These are phyloP conservation scores for Metschnikowia picachoensis DNA, from an alignment of 805 yeast species.

Conservation along the genomic window DNA sequence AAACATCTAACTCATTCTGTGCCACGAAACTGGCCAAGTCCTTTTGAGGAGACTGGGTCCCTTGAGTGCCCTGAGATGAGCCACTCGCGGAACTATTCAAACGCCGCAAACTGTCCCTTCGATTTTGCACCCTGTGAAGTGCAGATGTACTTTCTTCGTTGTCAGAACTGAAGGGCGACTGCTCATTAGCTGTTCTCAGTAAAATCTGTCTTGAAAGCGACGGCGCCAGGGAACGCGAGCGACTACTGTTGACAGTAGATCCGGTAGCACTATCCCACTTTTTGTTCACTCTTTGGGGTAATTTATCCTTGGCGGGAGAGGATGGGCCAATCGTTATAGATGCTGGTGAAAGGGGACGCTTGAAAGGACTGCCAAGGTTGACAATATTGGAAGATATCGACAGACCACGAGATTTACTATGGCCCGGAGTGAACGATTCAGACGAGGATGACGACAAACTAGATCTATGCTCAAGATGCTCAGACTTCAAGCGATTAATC, in stretches of 20 bases:
- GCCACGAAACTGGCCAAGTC: neutral
- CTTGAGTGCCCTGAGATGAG: slow-evolving; percentile 9
- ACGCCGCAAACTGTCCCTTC: slow-evolving; percentile 50
- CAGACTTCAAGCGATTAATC: slow-evolving; percentile 79
- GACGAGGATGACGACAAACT: slow-evolving; percentile 49
- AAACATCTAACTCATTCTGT: slow-evolving; percentile 52
- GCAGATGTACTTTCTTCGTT: slow-evolving; percentile 58
- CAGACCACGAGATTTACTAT: slow-evolving; percentile 33
- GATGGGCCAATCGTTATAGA: slow-evolving; percentile 15
- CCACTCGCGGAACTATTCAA: slow-evolving; percentile 11
- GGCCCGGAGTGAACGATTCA: slow-evolving; percentile 33
- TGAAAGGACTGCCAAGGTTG: slow-evolving; percentile 36
- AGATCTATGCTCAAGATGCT: slow-evolving; percentile 62
- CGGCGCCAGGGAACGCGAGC: slow-evolving; percentile 14
- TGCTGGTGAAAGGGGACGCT: slow-evolving; percentile 46
- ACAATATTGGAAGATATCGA: slow-evolving; percentile 23
- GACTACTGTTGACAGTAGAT: slow-evolving; percentile 3
- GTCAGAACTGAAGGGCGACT: slow-evolving; percentile 61
- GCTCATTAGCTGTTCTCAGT: slow-evolving; percentile 20
- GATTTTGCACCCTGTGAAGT: slow-evolving; percentile 46
- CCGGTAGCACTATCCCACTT: slow-evolving; percentile 6
- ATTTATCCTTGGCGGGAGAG: slow-evolving; percentile 26
- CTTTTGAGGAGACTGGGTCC: slow-evolving; percentile 6
- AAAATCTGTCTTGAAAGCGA: slow-evolving; percentile 27
- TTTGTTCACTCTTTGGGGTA: slow-evolving; percentile 5